A percentile compares a stretch with the other conserved stretches of the same genome.
phyloP scores from a whole-genome alignment of 2,329 filamentous ascomycete species.

The Stachybotrys chlorohalonatus region DNA sequence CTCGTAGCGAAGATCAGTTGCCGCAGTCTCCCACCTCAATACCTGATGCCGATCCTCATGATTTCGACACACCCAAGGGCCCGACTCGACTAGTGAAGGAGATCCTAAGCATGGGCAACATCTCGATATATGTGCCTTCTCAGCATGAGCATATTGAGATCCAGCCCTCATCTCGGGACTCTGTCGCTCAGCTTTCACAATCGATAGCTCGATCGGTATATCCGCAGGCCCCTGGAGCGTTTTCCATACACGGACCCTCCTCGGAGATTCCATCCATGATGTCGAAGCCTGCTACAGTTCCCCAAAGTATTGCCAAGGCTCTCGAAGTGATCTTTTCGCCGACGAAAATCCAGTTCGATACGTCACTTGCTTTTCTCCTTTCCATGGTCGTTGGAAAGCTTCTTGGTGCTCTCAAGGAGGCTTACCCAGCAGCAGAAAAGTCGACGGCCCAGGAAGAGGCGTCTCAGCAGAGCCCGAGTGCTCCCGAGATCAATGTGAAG shows the following conservation, averaged over 20 bases:
- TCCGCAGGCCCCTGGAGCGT: conserved; percentile 52
- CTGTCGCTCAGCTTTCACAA: conserved; percentile 16
- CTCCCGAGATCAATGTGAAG: conserved; percentile 32
- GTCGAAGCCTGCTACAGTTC: neutral
- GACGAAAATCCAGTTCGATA: conserved; percentile 43
- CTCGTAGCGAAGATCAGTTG: neutral
- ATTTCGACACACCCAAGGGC: conserved; percentile 34
- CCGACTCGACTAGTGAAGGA: conserved; percentile 48
- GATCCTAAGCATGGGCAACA: conserved; percentile 36
- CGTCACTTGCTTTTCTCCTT: conserved; percentile 46
- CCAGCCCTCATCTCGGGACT: conserved; percentile 16
- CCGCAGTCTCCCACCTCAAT: neutral
- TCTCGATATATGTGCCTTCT: conserved; percentile 48
- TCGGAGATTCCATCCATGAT: neutral
- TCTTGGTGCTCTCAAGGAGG: conserved; percentile 31
- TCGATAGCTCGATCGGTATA: conserved; percentile 29
- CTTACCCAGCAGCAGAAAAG: conserved; percentile 6
- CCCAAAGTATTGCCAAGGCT: conserved; percentile 2
- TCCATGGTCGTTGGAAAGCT: conserved; percentile 41
- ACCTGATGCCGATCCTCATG: neutral
- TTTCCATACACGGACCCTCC: conserved; percentile 36
- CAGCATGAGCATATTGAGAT: conserved; percentile 35
- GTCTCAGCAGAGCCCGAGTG: conserved; percentile 4
- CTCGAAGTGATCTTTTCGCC: conserved; percentile 45
- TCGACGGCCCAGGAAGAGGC: conserved; percentile 4